Base-by-base conservation (phyloP, 768 basidiomycete genomes). In the Gyrodon lividus region DNA sequence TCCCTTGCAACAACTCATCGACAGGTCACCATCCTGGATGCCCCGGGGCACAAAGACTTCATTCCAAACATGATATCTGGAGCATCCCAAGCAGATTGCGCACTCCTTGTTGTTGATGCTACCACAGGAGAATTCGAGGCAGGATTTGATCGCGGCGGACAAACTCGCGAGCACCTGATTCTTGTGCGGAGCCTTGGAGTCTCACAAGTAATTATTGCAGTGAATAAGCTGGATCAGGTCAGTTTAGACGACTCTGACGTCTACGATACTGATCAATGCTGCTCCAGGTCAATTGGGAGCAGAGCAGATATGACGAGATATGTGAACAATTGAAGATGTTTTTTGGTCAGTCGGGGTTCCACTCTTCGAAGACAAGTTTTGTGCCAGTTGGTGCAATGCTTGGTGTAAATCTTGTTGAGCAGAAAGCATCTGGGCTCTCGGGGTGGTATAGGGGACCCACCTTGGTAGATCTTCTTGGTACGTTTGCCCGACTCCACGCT, bases 61-160 rank as follows among this genome's bases (percentile, higher is more conserved):
- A 89, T 99, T 56, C 97, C 97, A 1, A 98, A 98, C 65, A 98
- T 98, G 96, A 99, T 99, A 46, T 98, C 95, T 0, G 97, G 97
- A 1, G 96, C 97, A 6, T 86, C 95, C 2, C 97, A 98, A 69
- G 97, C 96, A 0, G 97, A 98, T 59, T 92, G 92, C 42, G 93
- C 97, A 0, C 70, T 98, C 7, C 82, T 98, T 19, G 95, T 98
- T 4, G 85, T 99, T 23, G 97, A 97, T 66, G 86, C 94, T 2
- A 77, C 86, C 5, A 83, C 77, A 1, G 96, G 96, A 17, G 94
- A 95, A 64, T 99, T 99, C 58, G 97, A 99, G 69, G 86, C 92
- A 20, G 96, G 96, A 3, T 99, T 98, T 62, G 88, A 91, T 31
- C 79, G 87, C 16, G 93, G 93, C 38, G 96, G 96, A 1, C 96